Base-by-base conservation (phyloP, 2,329 filamentous ascomycete species). In the Blumeria hordei region DNA sequence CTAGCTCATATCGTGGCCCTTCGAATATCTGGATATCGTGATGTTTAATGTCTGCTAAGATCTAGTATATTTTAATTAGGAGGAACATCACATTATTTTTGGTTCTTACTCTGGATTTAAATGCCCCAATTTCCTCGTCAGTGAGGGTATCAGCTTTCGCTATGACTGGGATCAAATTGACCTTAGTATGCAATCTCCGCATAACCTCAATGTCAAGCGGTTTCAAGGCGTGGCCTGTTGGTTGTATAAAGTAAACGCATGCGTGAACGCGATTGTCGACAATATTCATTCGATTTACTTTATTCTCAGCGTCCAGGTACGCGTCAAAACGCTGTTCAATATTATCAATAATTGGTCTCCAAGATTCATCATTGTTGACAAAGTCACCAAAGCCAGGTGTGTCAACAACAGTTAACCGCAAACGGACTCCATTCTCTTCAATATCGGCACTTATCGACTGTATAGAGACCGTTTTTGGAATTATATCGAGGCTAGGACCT, bases 251-350 rank as follows among this genome's bases (percentile, higher is more conserved):
- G 80, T 95, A 98, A 59, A 98, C 92, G 66, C 93, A 96, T 56
- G 92, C 92, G 66, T 98, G 92, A 60, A 98, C 93, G 64, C 92
- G 85, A 77, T 96, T 98, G 74, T 98, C 92, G 59, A 98, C 84
- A 69, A 96, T 96, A 78, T 98, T 98, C 82, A 95, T 94, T 65
- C 92, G 87, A 77, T 98, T 98, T 69, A 98, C 88, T 80, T 96
- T 98, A 81, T 98, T 98, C 78, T 98, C 92, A 49, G 92, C 90
- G 71, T 98, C 92, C 57, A 98, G 77, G 71, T 96, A 98, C 55
- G 92, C 88, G 71, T 98, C 92, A 67, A 92, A 98, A 63, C 92
- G 85, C 77, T 94, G 88, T 76, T 98, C 92, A 66, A 98, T 96
- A 76, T 96, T 96, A 76, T 98, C 92, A 64, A 95, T 83, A 71